Evolutionary conservation across 768 basidiomycete genomes (phyloP), one percentile per base, ranked within the genome.

Genomic region (Boletus patriciae): DNA sequence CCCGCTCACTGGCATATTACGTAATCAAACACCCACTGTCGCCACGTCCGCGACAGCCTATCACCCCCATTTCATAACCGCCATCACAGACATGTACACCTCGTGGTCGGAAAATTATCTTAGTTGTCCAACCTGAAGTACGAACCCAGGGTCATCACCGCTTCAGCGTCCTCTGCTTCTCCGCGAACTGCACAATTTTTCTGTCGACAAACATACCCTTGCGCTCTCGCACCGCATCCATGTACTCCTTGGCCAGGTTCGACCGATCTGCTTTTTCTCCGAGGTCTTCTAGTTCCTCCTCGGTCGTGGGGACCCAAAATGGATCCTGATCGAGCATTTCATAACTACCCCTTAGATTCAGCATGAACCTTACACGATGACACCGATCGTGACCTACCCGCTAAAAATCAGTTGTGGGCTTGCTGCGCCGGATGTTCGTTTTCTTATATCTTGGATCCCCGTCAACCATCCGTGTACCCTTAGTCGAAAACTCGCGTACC

Each of bases 301-400:
- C 92, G 0, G 96, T 98, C 18, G 93, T 94, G 0, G 95, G 95
- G 4, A 97, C 94, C 95, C 95, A 98, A 76, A 94, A 98, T 7
- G 95, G 95, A 76, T 98, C 93, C 63, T 87, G 84, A 71, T 96
- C 92, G 23, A 98, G 80, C 65, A 96, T 80, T 71, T 98, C 95
- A 72, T 94, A 99, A 40, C 92, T 92, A 60, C 52, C 54, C 27
- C 52, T 46, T 57, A 47, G 45, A 44, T 54, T 69, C 52, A 73
- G 60, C 52, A 40, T 52, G 25, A 15, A 33, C 34, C 50, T 36
- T 49, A n/a, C 37, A 29, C 41, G 31, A 51, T 42, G 8, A 25
- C 31, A 25, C 15, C 21, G 21, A 52, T 48, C 38, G 25, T 41
- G 12, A 71, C 87, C 59, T 71, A 92, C 87, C 96, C 97, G 73